These are phyloP conservation scores for Saccharomyces mikatae DNA, from an alignment of 805 yeast genomes.

Conservation along the genomic window DNA sequence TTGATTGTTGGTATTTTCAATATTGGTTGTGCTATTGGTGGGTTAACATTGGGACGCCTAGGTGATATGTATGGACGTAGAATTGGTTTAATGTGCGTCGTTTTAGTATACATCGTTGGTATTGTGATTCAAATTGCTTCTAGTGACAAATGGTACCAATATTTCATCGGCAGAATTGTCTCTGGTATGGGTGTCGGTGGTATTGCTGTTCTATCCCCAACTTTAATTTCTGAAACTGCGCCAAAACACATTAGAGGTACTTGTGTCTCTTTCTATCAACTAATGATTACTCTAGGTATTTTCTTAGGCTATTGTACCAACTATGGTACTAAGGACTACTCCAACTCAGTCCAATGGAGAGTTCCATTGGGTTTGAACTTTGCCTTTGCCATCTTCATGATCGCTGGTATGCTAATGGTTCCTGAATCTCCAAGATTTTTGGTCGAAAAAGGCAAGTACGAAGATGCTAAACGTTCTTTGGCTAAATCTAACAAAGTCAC, in stretches of 20 bases:
- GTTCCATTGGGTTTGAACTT: slow-evolving; percentile 56
- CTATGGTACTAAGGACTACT: slow-evolving; percentile 42
- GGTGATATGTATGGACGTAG: slow-evolving; percentile 65
- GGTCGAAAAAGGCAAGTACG: slow-evolving; percentile 45
- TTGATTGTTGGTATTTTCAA: slow-evolving; percentile 51
- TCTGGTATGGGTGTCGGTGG: slow-evolving; percentile 80
- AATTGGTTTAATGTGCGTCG: slow-evolving; percentile 44
- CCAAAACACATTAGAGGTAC: slow-evolving; percentile 54
- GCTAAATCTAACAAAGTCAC: slow-evolving; percentile 51
- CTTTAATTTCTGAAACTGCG: slow-evolving; percentile 46
- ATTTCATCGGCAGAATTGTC: slow-evolving; percentile 56
- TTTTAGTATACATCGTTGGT: slow-evolving; percentile 52
- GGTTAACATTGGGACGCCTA: slow-evolving; percentile 56
- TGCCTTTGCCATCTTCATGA: slow-evolving; percentile 37
- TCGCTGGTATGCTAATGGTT: slow-evolving; percentile 40
- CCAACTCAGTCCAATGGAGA: slow-evolving; percentile 60
- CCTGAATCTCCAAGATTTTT: slow-evolving; percentile 72
- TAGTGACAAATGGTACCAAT: slow-evolving; percentile 54
- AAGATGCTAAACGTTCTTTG: slow-evolving; percentile 54
- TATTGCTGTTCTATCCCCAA: slow-evolving; percentile 66
- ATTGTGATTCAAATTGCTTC: slow-evolving; percentile 57
- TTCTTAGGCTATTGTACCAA: slow-evolving; percentile 71
- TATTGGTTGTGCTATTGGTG: slow-evolving; percentile 67
- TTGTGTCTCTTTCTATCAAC: slow-evolving; percentile 61
- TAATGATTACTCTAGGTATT: slow-evolving; percentile 66